These are phyloP conservation scores for Canavalia ensiformis DNA, from an alignment of 306 rosid genomes.

Conservation along the genomic window DNA sequence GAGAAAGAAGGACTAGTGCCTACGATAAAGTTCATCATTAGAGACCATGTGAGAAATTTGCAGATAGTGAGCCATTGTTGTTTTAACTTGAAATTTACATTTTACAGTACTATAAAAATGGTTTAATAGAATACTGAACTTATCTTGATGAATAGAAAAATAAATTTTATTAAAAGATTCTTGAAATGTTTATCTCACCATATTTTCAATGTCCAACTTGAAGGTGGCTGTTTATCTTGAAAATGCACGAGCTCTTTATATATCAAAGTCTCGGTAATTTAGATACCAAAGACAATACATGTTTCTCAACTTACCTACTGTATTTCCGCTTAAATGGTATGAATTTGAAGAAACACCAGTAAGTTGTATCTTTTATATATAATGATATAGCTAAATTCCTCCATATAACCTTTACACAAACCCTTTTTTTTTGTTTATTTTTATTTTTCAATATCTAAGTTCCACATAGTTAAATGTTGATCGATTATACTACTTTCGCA, in stretches of 20 bases:
- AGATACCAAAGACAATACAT: constrained; percentile 72
- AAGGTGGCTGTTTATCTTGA: constrained; percentile 80
- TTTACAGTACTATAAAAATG: background rate
- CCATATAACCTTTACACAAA: background rate
- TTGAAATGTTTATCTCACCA: constrained; percentile 26
- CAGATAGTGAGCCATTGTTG: background rate
- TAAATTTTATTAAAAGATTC: too few relatives aligned
- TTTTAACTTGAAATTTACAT: constrained; percentile 13
- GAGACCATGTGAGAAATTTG: background rate
- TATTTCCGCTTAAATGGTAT: constrained; percentile 73
- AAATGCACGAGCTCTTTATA: constrained; percentile 64
- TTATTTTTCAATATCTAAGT: background rate
- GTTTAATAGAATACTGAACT: background rate
- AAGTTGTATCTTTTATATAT: background rate
- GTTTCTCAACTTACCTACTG: constrained; percentile 65
- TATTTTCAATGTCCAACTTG: constrained; percentile 40
- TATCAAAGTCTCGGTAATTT: constrained; percentile 76
- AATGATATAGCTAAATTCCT: background rate
- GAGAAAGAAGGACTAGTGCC: background rate
- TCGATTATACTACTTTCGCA: constrained; percentile 33
- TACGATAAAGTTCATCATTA: background rate
- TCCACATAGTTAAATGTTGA: background rate
- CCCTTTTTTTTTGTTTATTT: background rate
- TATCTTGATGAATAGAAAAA: background rate
- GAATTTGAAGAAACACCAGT: constrained; percentile 36